These are phyloP conservation scores for Codiaeum variegatum DNA, from an alignment of 441 rosid genomes.

Conservation along the genomic window DNA sequence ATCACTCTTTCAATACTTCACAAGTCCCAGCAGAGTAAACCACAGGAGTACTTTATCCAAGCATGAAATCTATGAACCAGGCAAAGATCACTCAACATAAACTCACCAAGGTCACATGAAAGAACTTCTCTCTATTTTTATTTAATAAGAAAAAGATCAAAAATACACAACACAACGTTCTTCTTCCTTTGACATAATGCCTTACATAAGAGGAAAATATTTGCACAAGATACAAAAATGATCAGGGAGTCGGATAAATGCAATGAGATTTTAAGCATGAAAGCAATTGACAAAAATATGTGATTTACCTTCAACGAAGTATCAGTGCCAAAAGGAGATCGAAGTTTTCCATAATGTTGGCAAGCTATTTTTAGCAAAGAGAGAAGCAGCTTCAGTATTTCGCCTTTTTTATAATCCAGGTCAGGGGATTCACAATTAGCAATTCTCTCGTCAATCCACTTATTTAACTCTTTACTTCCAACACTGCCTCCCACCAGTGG, in stretches of 20 bases:
- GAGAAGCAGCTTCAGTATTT: conserved; percentile 65
- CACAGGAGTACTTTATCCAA: background rate
- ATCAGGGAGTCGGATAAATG: background rate
- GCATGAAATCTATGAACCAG: background rate
- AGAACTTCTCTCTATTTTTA: background rate
- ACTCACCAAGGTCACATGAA: background rate
- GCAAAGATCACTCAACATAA: background rate
- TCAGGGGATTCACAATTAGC: conserved; percentile 51
- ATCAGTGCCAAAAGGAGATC: conserved; percentile 86
- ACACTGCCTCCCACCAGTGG: conserved; percentile 94
- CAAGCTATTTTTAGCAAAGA: conserved; percentile 87
- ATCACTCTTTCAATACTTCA: background rate
- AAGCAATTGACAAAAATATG: background rate
- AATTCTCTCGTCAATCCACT: conserved; percentile 95
- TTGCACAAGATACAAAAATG: background rate
- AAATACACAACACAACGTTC: background rate
- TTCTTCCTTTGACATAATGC: background rate
- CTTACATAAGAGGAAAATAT: background rate
- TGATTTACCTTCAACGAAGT: conserved; percentile 51
- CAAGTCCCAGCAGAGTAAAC: background rate
- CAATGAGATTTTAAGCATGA: background rate
- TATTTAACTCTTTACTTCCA: conserved; percentile 83
- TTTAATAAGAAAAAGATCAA: background rate
- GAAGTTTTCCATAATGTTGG: conserved; percentile 95
- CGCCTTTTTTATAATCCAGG: conserved; percentile 58